A percentile compares a stretch with the other conserved stretches of the same genome.
Conservation (phyloP, 2,329 filamentous ascomycete species). For the Phialophora macrospora region DNA sequence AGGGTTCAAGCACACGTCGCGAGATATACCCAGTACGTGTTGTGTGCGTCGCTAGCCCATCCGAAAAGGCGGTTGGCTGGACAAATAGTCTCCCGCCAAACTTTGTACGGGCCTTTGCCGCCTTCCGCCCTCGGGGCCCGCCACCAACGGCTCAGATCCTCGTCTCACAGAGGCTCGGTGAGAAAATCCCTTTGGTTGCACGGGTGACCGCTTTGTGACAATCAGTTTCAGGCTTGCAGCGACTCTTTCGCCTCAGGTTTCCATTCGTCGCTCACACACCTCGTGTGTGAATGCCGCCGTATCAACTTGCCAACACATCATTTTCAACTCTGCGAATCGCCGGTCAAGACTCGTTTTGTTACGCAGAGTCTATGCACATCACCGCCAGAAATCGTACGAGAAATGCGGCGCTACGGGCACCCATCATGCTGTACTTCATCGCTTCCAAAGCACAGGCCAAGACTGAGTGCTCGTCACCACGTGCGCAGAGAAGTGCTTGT, state of each 20-base stretch:
- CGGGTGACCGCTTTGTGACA: constrained; percentile 23
- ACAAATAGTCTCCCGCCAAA: constrained; percentile 26
- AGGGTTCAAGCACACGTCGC: not conserved
- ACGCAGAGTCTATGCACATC: constrained; percentile 2
- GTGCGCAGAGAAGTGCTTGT: constrained; percentile 3
- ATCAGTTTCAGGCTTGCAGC: constrained; percentile 25
- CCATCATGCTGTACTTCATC: not conserved
- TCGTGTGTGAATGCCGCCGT: constrained; percentile 13
- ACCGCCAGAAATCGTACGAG: not conserved
- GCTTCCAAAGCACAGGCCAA: not conserved
- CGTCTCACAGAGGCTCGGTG: constrained; percentile 3
- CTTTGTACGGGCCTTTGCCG: constrained; percentile 30
- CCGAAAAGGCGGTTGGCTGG: constrained; percentile 32
- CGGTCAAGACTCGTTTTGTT: not conserved
- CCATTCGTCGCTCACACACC: constrained; percentile 18
- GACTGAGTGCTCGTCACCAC: not conserved
- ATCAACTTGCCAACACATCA: constrained; percentile 33
- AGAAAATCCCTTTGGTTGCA: constrained; percentile 19
- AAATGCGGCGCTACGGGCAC: not conserved
- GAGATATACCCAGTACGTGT: not conserved
- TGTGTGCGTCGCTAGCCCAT: not conserved
- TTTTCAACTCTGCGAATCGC: constrained; percentile 20
- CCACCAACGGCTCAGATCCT: constrained; percentile 8
- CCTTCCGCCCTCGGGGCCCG: constrained; percentile 17
- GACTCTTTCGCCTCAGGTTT: not conserved